Evolutionary conservation across 2,329 filamentous ascomycete species (phyloP).

Genomic region (Aspergillus pseudotamarii): DNA sequence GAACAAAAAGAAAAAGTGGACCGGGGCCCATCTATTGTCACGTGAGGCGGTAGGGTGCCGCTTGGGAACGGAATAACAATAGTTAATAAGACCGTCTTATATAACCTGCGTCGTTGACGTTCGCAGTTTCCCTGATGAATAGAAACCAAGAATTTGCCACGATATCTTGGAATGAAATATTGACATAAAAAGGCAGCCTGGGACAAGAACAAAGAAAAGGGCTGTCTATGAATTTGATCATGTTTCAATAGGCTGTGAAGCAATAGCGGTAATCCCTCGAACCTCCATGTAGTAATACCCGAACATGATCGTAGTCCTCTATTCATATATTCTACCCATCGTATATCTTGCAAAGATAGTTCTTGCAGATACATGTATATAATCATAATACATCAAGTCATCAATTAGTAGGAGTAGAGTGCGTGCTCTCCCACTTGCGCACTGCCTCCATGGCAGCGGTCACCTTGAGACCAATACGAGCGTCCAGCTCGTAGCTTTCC

Average conservation of each 20-base stretch:
- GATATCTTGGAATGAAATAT: too few relatives aligned
- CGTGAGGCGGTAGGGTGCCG: not conserved
- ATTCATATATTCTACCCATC: not conserved
- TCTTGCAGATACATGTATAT: slow-evolving; percentile 11
- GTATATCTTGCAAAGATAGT: not conserved
- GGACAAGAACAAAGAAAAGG: too few relatives aligned
- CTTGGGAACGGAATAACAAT: too few relatives aligned
- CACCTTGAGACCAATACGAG: slow-evolving; percentile 55
- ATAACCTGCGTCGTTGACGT: too few relatives aligned
- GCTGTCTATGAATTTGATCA: not conserved
- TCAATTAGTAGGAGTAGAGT: slow-evolving; percentile 21
- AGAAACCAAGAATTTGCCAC: too few relatives aligned
- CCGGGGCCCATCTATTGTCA: not conserved
- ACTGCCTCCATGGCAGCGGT: slow-evolving; percentile 50
- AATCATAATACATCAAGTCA: slow-evolving; percentile 15
- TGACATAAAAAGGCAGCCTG: too few relatives aligned
- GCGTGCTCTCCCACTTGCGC: slow-evolving; percentile 43
- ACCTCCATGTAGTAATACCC: not conserved
- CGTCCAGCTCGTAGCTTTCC: slow-evolving; percentile 65
- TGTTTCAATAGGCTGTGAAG: not conserved
- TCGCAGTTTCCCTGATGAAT: too few relatives aligned
- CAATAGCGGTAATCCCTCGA: not conserved
- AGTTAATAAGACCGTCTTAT: too few relatives aligned
- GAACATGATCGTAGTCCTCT: not conserved
- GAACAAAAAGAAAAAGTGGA: not conserved